Percentiles rank a stretch among this genome's conserved stretches.
phyloP scores from a whole-genome alignment of 1,139 yeast species.

The Suhomyces wounanorum region DNA sequence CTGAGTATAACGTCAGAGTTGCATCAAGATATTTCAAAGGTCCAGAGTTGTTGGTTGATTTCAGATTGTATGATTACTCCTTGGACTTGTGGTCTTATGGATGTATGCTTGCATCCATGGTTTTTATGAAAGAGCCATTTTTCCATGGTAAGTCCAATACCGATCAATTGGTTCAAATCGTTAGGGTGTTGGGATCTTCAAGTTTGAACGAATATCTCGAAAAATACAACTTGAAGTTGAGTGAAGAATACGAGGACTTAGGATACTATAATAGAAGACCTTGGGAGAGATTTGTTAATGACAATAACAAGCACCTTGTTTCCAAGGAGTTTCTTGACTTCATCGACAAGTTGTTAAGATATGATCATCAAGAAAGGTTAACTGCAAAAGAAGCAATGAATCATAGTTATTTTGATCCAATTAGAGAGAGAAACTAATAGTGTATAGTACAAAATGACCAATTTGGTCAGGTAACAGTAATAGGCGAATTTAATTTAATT shows the following conservation, averaged over 20 bases:
- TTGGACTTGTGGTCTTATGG: slow-evolving; percentile 97
- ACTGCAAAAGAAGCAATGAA: slow-evolving; percentile 95
- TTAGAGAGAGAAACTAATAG: slow-evolving; percentile 16
- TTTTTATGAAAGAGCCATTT: slow-evolving; percentile 94
- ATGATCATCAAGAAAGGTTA: slow-evolving; percentile 92
- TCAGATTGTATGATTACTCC: slow-evolving; percentile 91
- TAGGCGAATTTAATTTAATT: slow-evolving; percentile 2
- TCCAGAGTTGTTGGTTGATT: slow-evolving; percentile 93
- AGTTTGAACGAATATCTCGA: slow-evolving; percentile 71
- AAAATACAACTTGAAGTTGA: slow-evolving; percentile 75
- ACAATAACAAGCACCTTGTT: slow-evolving; percentile 69
- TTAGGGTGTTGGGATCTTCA: slow-evolving; percentile 88
- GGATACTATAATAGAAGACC: slow-evolving; percentile 82
- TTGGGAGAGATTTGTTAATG: slow-evolving; percentile 82
- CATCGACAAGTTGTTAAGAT: slow-evolving; percentile 77
- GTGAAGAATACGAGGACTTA: slow-evolving; percentile 81
- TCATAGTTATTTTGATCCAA: slow-evolving; percentile 65
- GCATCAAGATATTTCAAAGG: slow-evolving; percentile 98
- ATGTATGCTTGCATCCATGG: slow-evolving; percentile 96
- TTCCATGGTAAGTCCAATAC: slow-evolving; percentile 96
- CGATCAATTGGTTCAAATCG: slow-evolving; percentile 94
- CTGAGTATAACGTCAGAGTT: slow-evolving; percentile 94
- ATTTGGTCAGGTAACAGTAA: slow-evolving; percentile 6
- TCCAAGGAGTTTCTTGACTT: slow-evolving; percentile 76
- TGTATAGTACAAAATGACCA: slow-evolving; percentile 7